Conservation (phyloP, 2,329 filamentous ascomycete genomes). For the Cladosporium sp. region DNA sequence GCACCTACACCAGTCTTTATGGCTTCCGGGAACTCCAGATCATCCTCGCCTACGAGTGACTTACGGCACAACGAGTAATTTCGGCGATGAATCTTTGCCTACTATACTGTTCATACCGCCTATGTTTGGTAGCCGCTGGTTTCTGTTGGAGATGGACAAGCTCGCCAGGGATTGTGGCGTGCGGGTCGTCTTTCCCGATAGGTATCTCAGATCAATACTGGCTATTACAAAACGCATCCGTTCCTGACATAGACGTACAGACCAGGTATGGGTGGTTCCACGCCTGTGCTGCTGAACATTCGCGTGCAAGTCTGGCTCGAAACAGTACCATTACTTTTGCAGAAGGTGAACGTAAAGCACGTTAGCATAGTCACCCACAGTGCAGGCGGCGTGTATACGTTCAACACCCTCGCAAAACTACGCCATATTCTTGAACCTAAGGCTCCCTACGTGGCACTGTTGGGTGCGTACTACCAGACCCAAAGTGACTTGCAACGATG, state of each 20-base stretch:
- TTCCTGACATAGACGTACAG: slow-evolving; percentile 23
- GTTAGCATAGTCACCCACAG: slow-evolving; percentile 40
- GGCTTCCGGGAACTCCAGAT: slow-evolving; percentile 22
- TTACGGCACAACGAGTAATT: slow-evolving; percentile 31
- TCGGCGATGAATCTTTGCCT: slow-evolving; percentile 21
- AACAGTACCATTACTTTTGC: slow-evolving; percentile 37
- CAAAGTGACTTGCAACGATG: neutral
- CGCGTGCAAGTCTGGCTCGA: slow-evolving; percentile 41
- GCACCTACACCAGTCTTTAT: slow-evolving; percentile 25
- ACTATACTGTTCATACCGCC: slow-evolving; percentile 36
- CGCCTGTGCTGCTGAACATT: slow-evolving; percentile 32
- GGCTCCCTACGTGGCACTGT: slow-evolving; percentile 28
- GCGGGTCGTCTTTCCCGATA: slow-evolving; percentile 36
- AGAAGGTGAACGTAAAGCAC: slow-evolving; percentile 34
- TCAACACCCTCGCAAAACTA: slow-evolving; percentile 38
- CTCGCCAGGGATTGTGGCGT: slow-evolving; percentile 31
- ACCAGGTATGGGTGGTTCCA: slow-evolving; percentile 44
- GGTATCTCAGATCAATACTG: slow-evolving; percentile 27
- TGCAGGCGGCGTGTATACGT: slow-evolving; percentile 40
- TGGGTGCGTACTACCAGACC: slow-evolving; percentile 15
- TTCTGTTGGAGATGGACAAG: slow-evolving; percentile 27
- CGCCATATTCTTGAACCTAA: slow-evolving; percentile 32
- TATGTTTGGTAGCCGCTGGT: slow-evolving; percentile 37
- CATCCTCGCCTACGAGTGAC: slow-evolving; percentile 27
- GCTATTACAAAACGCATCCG: no score